Conservation (phyloP, 2,329 filamentous ascomycete genomes). For the Botryotinia calthae region DNA sequence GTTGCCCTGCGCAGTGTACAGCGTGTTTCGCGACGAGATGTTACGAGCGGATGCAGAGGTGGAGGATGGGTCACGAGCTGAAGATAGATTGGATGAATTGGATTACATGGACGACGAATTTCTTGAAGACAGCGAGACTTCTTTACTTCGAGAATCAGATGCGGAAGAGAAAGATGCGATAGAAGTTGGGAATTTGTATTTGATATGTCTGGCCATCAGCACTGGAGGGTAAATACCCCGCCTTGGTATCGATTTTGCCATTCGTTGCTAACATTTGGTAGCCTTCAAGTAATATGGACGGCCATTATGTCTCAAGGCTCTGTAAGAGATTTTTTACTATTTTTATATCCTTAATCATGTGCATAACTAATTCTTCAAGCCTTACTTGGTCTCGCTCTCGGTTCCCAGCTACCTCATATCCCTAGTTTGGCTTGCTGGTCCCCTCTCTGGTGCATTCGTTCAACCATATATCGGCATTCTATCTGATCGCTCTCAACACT, state of each 20-base stretch:
- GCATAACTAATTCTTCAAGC: constrained; percentile 13
- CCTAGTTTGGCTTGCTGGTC: constrained; percentile 55
- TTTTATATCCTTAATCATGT: not conserved
- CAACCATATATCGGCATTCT: constrained; percentile 54
- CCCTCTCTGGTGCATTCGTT: constrained; percentile 51
- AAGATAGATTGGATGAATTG: not conserved
- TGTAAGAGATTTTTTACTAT: constrained; percentile 5
- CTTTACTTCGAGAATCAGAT: constrained; percentile 8
- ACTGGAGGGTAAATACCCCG: constrained; percentile 17
- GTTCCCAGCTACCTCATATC: constrained; percentile 51
- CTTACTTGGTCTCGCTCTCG: constrained; percentile 45
- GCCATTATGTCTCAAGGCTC: constrained; percentile 23
- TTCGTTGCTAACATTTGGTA: constrained; percentile 5
- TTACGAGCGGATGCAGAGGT: not conserved
- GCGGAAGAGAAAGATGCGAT: not conserved
- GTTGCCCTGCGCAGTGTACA: not conserved
- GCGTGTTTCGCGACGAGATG: not conserved
- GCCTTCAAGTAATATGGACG: constrained; percentile 23
- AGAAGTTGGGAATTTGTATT: constrained; percentile 2
- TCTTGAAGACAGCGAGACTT: constrained; percentile 1
- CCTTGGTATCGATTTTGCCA: not conserved
- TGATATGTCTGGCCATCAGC: constrained; percentile 18
- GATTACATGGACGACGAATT: constrained; percentile 8
- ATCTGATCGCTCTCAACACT: constrained; percentile 48
- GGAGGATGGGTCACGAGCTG: not conserved